A percentile compares a stretch with the other conserved stretches of the same genome.
Evolutionary conservation across 768 basidiomycete genomes (phyloP).

Genomic region (Collybia nuda): DNA sequence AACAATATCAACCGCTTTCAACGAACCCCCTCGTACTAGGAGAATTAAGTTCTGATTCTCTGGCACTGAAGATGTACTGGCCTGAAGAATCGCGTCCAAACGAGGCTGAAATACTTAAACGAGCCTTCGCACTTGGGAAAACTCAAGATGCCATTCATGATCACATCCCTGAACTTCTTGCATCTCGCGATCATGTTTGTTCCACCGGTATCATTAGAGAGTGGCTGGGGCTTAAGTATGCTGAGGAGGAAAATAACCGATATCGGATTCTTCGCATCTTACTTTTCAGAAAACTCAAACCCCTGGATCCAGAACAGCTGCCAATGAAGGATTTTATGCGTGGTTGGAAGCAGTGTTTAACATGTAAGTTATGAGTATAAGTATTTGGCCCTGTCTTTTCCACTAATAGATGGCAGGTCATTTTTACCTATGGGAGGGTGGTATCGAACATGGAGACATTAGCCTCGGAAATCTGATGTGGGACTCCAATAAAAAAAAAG

Average conservation of each 20-base stretch:
- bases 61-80: not conserved
- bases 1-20: too few species aligned
- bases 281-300: not conserved
- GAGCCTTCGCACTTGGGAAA: not conserved
- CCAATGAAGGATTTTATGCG: not conserved
- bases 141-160: too few species aligned
- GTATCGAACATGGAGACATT: constrained; percentile 23
- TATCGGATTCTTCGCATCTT: not conserved
- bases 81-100: not conserved
- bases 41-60: not conserved
- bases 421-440: constrained; percentile 15
- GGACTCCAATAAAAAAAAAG: constrained; percentile 6
- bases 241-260: not conserved
- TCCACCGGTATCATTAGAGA: too few species aligned
- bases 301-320: too few species aligned
- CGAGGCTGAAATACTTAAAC: not conserved
- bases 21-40: too few species aligned
- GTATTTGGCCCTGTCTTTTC: not conserved
- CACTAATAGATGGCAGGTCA: constrained; percentile 15
- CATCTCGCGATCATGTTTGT: too few species aligned
- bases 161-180: too few species aligned
- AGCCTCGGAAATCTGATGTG: constrained; percentile 23
- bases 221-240: too few species aligned
- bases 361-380: constrained; percentile 2
- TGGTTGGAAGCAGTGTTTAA: not conserved